phyloP scores from a whole-genome alignment of 192 early-diverging fungal genomes.

The Ambispora gerdemannii region DNA sequence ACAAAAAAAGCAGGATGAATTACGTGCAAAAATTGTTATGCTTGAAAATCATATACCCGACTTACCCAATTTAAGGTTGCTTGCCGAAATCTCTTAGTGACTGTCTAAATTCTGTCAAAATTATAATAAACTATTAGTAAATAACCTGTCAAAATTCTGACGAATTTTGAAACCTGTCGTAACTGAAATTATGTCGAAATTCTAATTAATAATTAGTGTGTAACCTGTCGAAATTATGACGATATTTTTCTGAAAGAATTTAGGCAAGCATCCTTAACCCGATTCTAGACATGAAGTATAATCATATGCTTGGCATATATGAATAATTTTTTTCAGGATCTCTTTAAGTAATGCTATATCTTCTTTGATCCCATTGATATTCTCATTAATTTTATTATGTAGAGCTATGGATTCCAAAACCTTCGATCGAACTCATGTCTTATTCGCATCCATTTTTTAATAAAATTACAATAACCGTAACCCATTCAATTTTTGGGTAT shows the following conservation, averaged over 20 bases:
- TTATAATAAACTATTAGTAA: no score
- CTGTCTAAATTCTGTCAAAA: no score
- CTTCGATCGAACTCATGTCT: constrained; percentile 2
- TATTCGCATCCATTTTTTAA: not conserved
- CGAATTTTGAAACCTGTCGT: no score
- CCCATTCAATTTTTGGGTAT: not conserved
- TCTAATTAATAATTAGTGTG: no score
- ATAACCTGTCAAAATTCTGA: no score
- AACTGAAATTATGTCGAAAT: no score
- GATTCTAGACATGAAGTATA: constrained; percentile 13
- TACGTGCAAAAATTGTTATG: not conserved
- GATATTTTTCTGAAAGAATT: no score
- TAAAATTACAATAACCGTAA: not conserved
- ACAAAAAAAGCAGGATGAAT: not conserved
- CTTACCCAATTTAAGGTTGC: no score
- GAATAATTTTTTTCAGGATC: constrained; percentile 11
- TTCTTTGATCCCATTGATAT: constrained; percentile 10
- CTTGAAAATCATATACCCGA: not conserved
- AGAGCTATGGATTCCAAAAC: constrained; percentile 7
- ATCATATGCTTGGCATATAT: constrained; percentile 4
- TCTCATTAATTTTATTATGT: constrained; percentile 6
- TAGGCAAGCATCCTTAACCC: no score
- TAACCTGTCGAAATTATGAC: no score
- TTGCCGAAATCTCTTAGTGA: no score
- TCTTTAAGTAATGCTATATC: constrained; percentile 21